Evolutionary conservation across 805 yeast genomes (phyloP).

Genomic region (Wickerhamiella alocasiicola): DNA sequence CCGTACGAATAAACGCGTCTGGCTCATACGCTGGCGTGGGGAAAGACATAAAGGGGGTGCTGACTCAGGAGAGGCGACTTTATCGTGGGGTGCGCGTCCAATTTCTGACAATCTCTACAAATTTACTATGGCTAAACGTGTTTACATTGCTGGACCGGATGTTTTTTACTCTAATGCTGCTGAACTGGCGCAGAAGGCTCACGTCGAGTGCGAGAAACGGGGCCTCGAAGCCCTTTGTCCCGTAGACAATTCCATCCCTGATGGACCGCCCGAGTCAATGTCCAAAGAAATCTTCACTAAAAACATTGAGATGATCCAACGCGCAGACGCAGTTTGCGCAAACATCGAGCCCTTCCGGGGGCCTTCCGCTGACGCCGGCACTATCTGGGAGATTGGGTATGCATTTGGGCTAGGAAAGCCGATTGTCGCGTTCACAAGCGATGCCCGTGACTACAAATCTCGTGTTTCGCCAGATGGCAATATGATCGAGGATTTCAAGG

Average conservation of each 20-base stretch:
- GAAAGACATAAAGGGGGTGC: constrained; percentile 7
- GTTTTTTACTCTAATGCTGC: constrained; percentile 11
- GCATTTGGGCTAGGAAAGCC: constrained; percentile 13
- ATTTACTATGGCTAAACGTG: too few species aligned
- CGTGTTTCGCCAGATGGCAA: constrained; percentile 8
- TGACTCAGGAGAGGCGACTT: not conserved
- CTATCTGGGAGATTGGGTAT: constrained; percentile 14
- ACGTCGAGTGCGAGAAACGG: not conserved
- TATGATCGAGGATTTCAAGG: constrained; percentile 12
- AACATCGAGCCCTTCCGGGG: constrained; percentile 14
- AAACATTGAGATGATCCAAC: constrained; percentile 11
- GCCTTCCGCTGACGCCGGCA: constrained; percentile 15
- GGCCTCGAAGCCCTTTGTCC: constrained; percentile 12
- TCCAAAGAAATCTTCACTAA: constrained; percentile 10
- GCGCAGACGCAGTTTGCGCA: constrained; percentile 13
- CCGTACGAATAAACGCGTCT: constrained; percentile 20
- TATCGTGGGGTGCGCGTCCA: not conserved
- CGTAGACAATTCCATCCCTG: constrained; percentile 8
- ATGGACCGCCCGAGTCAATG: constrained; percentile 5
- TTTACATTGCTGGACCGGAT: constrained; percentile 14
- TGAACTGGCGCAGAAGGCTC: constrained; percentile 9
- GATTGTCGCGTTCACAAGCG: constrained; percentile 8
- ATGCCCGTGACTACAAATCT: constrained; percentile 4
- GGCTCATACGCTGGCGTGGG: constrained; percentile 14
- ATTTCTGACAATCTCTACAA: too few species aligned